Evolutionary conservation across 169 alveolate species (phyloP), one percentile per base, ranked within the genome.

Genomic region (Babesia ovis): DNA sequence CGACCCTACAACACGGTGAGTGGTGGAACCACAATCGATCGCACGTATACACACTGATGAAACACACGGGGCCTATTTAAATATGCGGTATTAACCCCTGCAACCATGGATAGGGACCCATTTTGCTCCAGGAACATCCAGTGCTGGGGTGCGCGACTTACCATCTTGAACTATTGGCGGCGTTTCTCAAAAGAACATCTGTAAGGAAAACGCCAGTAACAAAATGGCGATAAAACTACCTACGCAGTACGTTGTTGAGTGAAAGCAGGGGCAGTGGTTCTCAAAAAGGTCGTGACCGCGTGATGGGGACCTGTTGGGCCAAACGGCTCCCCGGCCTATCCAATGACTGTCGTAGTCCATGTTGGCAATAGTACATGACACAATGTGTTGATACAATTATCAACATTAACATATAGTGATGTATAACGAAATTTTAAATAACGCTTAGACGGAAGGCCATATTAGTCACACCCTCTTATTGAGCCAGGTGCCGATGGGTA

Each of bases 1-100:
- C 99, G 97, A 81, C 98, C 98, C 99, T 89, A 83, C 45, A 59
- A 32, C 12, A 45, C 50, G 3, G 72, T 45, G 43, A 73, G 41
- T n/a, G n/a, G 35, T 32, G 57, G 42, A 39, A 3, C 5, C 42
- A 45, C 5, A 45, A 29, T 16, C 23, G 50, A 16, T 16, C 45
- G 45, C 67, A 57, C 50, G 31, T 22, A 32, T 16, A 57, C 67
- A 57, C 67, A 57, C 29, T 1, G 8, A 5, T 22, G 3, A 35
- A 57, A 20, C 32, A 23, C 41, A n/a, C 25, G 35, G 25, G 32
- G 39, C 34, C 31, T 23, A 5, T 5, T 23, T 3, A 53, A n/a
- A n/a, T n/a, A n/a, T n/a, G n/a, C n/a, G n/a, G n/a, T n/a, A n/a
- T n/a, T n/a, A n/a, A n/a, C n/a, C n/a, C n/a, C n/a, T n/a, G n/a